phyloP scores from a whole-genome alignment of 2,329 filamentous ascomycete species.

The Xylaria sp. region DNA sequence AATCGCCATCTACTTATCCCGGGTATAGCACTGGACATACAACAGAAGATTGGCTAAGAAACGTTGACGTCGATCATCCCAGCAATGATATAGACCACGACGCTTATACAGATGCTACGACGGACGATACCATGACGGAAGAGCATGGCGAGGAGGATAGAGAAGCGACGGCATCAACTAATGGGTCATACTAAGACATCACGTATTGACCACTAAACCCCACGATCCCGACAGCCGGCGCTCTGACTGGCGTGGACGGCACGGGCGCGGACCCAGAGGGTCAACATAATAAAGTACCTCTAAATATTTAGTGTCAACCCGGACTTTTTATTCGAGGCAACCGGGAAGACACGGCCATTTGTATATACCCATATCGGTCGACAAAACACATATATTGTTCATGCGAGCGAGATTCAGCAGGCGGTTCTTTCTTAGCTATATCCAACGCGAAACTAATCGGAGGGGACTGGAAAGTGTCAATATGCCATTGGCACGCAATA shows the following conservation, averaged over 20 bases:
- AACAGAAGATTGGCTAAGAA: constrained; percentile 37
- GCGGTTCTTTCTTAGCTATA: constrained; percentile 8
- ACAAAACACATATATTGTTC: constrained; percentile 8
- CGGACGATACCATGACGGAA: constrained; percentile 34
- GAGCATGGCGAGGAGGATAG: constrained; percentile 17
- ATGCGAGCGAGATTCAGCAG: constrained; percentile 2
- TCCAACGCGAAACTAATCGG: neutral
- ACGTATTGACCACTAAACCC: neutral
- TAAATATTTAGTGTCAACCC: constrained; percentile 16
- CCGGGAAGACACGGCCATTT: neutral
- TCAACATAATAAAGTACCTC: constrained; percentile 18
- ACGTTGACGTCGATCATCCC: constrained; percentile 32
- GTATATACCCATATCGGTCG: constrained; percentile 26
- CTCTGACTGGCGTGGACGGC: constrained; percentile 1
- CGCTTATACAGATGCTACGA: constrained; percentile 26
- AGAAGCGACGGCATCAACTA: constrained; percentile 1
- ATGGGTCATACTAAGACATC: neutral
- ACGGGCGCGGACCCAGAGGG: neutral
- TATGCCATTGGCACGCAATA: neutral
- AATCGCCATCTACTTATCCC: neutral
- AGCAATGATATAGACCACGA: constrained; percentile 27
- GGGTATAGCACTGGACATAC: constrained; percentile 20
- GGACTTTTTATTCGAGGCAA: constrained; percentile 5
- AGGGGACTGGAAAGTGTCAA: neutral
- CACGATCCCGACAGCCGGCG: constrained; percentile 4